Evolutionary conservation across 1,284 basidiomycete species (phyloP), one percentile per base, ranked within the genome.

Genomic region (Omphalotus olearius): DNA sequence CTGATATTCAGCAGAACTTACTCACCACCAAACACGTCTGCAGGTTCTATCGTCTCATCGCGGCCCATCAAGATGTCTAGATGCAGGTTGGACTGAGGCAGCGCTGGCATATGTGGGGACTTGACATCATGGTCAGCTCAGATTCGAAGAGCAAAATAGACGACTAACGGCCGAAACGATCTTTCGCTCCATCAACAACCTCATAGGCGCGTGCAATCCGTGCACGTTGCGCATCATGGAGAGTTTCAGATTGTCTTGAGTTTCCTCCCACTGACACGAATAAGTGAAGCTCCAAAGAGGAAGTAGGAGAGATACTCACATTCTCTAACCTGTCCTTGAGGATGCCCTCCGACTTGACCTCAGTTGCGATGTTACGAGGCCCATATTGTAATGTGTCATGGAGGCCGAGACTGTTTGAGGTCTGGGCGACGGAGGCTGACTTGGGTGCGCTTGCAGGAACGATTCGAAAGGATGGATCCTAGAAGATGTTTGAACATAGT

Each of bases 161-260:
- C n/a, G 16, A 72, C 85, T 63, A 62, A 94, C 94, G 55, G 82
- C 69, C 47, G 80, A 70, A 13, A 93, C 91, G 44, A 94, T 80
- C 75, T 89, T 91, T 62, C 94, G 80, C 69, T 99, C 96, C 96
- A 99, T 98, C 61, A 96, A 75, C 53, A 85, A 74, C 41, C 94
- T 80, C 66, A 97, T 80, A 4, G 96, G 96, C 35, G 90, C 86
- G 60, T 91, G 91, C 58, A 98, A 66, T 36, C 96, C 96, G 64
- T 88, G 90, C 36, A 87, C 70, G 68, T 94, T 87, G 50, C 95
- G 82, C 66, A 93, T 82, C 70, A 97, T 73, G 41, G 83, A 93
- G 55, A 97, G 75, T 66, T 90, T 89, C 52, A 95, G 67, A 66
- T 90, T 88, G 66, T 93, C 88, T 66, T 96, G 93, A 4, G 95